Evolutionary conservation across 495 filamentous ascomycete genomes (phyloP), one percentile per base, ranked within the genome.

Genomic region (Hypomontagnella submonticulosa): DNA sequence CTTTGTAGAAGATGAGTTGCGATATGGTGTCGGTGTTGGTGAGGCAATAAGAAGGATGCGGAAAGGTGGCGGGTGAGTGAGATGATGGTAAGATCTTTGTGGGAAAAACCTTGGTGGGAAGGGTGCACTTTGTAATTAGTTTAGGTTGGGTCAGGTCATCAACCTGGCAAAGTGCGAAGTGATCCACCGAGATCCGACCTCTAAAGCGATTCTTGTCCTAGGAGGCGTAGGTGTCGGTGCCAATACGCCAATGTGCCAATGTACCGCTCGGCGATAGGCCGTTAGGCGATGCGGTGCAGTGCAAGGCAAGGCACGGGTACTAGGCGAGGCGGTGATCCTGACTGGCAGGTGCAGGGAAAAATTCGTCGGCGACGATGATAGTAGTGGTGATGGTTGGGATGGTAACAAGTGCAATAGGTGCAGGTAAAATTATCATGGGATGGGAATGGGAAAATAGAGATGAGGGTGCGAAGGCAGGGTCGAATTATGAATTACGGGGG

Each of bases 401-500:
- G 52, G 30, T 19, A 48, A 42, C 10, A 30, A 12, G 49, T 55
- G 43, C 15, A 10, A 48, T 3, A 15, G 48, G 8, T 44, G 32
- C 12, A 10, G 16, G 19, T 46, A 23, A 55, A 49, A 50, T 56
- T 42, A 63, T 55, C 59, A 52, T 58, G 49, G 40, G 43, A 60
- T 53, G 49, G 63, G 56, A 66, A 70, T 55, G 44, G 57, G 38
- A 40, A 54, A 62, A 54, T 34, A 62, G 42, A 56, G 61, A 60
- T 63, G 61, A 59, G 66, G 57, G 55, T 57, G 61, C 42, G 54
- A 67, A 66, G 67, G 69, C 55, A 65, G 69, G 70, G 72, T 60
- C 57, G 61, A 65, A 67, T 66, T 70, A 70, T 71, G 66, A 72
- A 72, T 72, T 74, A 72, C 71, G 69, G 72, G 72, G 72, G 69